Percentiles rank a stretch among this genome's conserved stretches.
phyloP scores from a whole-genome alignment of 148 eudicot species.

The Persicaria tinctoria region DNA sequence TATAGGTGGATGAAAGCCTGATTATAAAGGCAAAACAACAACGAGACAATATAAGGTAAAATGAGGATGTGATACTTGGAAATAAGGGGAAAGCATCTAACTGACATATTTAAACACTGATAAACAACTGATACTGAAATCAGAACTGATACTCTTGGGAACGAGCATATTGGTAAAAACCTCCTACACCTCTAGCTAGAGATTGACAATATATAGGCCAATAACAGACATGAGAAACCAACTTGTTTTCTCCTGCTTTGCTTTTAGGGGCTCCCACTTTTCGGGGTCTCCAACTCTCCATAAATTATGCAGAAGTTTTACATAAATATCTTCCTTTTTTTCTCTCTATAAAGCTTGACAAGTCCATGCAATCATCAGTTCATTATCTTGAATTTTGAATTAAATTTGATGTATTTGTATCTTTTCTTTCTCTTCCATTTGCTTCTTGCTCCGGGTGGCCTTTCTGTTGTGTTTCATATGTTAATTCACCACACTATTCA shows the following conservation, averaged over 20 bases:
- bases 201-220: neutral
- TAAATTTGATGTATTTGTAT: neutral
- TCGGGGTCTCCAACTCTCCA: neutral
- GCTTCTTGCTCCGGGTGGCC: slow-evolving; percentile 7
- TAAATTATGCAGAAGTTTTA: neutral
- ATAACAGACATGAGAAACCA: neutral
- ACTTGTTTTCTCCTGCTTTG: neutral
- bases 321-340: neutral
- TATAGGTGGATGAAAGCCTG: too few species aligned
- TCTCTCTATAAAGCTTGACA: neutral
- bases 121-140: neutral
- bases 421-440: neutral
- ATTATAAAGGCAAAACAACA: too few species aligned
- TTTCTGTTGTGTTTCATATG: neutral
- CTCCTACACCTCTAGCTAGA: neutral
- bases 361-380: neutral
- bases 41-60: neutral
- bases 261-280: neutral
- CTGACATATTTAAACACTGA: neutral
- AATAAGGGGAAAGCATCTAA: neutral
- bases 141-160: neutral
- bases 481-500: neutral
- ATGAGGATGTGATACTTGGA: neutral
- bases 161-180: neutral
- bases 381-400: neutral